phyloP scores from a whole-genome alignment of 495 filamentous ascomycete genomes.

The Aspergillus conjunctus region DNA sequence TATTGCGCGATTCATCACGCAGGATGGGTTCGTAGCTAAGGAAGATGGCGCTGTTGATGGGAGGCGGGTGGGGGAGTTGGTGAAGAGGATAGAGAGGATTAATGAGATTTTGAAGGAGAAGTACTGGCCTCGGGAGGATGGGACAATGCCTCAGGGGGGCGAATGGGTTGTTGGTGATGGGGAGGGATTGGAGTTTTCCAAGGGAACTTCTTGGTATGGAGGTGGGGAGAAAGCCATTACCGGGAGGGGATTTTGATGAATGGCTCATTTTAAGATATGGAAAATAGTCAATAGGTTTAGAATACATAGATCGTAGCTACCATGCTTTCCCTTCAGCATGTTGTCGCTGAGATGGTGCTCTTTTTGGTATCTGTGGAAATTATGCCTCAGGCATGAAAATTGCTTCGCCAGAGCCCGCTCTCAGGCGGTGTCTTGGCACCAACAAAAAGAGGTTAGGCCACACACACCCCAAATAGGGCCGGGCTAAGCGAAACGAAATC shows the following conservation, averaged over 20 bases:
- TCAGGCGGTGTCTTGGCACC: conserved; percentile 33
- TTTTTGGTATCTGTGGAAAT: neutral
- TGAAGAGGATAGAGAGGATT: conserved; percentile 70
- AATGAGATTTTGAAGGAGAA: conserved; percentile 69
- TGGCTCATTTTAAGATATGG: neutral
- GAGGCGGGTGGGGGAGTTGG: conserved; percentile 57
- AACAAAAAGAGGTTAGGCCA: conserved; percentile 37
- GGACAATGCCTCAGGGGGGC: conserved; percentile 46
- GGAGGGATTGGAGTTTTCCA: conserved; percentile 67
- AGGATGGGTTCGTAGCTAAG: conserved; percentile 45
- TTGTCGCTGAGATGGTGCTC: neutral
- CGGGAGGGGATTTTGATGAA: conserved; percentile 55
- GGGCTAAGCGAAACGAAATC: conserved; percentile 53
- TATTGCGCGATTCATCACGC: conserved; percentile 73
- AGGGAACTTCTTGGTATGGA: conserved; percentile 82
- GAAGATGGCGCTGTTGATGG: conserved; percentile 29
- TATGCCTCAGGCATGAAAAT: conserved; percentile 13
- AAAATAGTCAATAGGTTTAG: neutral
- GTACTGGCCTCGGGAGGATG: conserved; percentile 62
- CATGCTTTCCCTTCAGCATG: too few species aligned
- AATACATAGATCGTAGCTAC: too few species aligned
- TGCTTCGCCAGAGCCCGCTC: too few species aligned
- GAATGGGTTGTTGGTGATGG: conserved; percentile 80
- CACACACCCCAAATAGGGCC: conserved; percentile 42
- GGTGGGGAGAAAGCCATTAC: conserved; percentile 63